Evolutionary conservation across 192 early-diverging fungal genomes (phyloP).

Genomic region (Coemansia sp.): DNA sequence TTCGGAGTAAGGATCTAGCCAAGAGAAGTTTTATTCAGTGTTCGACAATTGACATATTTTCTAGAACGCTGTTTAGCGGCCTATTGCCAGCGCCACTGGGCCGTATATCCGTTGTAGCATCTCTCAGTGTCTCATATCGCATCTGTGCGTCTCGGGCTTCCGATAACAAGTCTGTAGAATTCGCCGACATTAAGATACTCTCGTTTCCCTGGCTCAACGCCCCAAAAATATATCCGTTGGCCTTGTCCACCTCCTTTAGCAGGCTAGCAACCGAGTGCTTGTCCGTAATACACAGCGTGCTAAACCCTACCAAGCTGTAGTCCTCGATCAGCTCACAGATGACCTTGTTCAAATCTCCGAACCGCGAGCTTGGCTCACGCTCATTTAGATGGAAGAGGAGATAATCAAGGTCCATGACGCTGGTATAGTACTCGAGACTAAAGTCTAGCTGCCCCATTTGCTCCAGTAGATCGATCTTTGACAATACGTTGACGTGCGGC

Average conservation of each 20-base stretch:
- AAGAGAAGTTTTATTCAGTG: neutral
- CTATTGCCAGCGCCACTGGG: slow-evolving; percentile 5
- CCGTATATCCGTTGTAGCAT: neutral
- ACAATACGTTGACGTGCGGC: slow-evolving; percentile 96
- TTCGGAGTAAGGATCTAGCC: neutral
- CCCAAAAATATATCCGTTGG: slow-evolving; percentile 90
- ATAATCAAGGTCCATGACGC: slow-evolving; percentile 88
- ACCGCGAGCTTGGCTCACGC: slow-evolving; percentile 56
- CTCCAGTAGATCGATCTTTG: slow-evolving; percentile 90
- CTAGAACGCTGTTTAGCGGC: slow-evolving; percentile 10
- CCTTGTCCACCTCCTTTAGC: slow-evolving; percentile 82
- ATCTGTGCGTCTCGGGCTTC: slow-evolving; percentile 49
- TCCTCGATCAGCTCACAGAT: slow-evolving; percentile 92
- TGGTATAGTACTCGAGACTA: slow-evolving; percentile 93
- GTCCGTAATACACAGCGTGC: slow-evolving; percentile 83
- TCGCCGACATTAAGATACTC: slow-evolving; percentile 64
- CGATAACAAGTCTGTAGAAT: slow-evolving; percentile 39
- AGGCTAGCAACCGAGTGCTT: slow-evolving; percentile 80
- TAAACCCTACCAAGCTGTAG: slow-evolving; percentile 89
- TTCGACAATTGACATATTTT: slow-evolving; percentile 19
- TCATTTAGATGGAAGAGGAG: slow-evolving; percentile 79
- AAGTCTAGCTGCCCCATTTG: slow-evolving; percentile 76
- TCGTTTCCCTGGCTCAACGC: slow-evolving; percentile 77
- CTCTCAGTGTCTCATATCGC: slow-evolving; percentile 26
- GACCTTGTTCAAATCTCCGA: slow-evolving; percentile 74